Conservation (phyloP, 2,329 filamentous ascomycete species). For the Tolypocladium paradoxum region DNA sequence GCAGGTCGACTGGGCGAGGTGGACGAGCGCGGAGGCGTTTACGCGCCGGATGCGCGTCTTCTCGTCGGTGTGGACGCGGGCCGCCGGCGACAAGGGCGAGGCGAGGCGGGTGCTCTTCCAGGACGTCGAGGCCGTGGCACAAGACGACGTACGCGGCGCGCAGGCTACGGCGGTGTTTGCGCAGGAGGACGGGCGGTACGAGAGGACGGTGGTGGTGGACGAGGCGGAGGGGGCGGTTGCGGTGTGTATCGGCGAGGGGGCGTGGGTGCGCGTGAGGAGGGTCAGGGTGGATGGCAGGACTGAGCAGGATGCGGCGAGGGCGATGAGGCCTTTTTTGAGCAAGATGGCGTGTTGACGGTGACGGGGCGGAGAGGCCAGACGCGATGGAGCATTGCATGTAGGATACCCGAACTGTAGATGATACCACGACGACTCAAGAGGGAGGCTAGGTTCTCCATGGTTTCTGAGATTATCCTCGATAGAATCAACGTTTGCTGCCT, state of each 20-base stretch:
- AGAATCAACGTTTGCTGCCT: too few relatives aligned
- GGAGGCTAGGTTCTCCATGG: too few relatives aligned
- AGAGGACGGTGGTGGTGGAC: slow-evolving; percentile 5
- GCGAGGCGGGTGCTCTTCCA: slow-evolving; percentile 29
- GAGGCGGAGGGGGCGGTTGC: slow-evolving; percentile 9
- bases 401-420: too few relatives aligned
- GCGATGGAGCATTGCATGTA: not conserved
- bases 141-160: slow-evolving; percentile 1
- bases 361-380: not conserved
- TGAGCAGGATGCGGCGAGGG: slow-evolving; percentile 14
- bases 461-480: too few relatives aligned
- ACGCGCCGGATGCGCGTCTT: slow-evolving; percentile 46
- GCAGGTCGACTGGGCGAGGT: slow-evolving; percentile 47
- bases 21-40: slow-evolving; percentile 43
- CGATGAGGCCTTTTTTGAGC: slow-evolving; percentile 10
- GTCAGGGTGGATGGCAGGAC: slow-evolving; percentile 23
- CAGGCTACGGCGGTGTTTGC: slow-evolving; percentile 9
- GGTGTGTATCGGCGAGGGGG: slow-evolving; percentile 10
- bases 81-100: slow-evolving; percentile 13
- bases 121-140: slow-evolving; percentile 15
- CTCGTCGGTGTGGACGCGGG: slow-evolving; percentile 53
- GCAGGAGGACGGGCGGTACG: not conserved
- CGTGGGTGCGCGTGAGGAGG: slow-evolving; percentile 15
- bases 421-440: too few relatives aligned
- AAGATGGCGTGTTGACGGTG: not conserved